Conservation (phyloP, 2,329 filamentous ascomycete genomes). For the Fusarium kyushuense region DNA sequence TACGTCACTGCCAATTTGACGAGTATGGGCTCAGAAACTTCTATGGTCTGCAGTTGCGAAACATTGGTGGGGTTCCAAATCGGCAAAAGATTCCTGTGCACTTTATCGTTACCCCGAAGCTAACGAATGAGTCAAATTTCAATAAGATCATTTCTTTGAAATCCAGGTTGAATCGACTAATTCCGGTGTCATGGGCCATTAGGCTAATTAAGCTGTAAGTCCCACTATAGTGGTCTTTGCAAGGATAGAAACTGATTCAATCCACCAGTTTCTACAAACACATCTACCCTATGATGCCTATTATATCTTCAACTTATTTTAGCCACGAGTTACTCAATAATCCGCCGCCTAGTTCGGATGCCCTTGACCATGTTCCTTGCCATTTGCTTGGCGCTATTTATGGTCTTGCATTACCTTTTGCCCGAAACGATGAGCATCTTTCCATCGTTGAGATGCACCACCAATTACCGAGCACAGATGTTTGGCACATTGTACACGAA, state of each 20-base stretch:
- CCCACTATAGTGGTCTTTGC: accelerated
- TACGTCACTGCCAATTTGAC: neutral
- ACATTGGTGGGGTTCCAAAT: neutral
- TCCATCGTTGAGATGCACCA: neutral
- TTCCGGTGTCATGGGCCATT: neutral
- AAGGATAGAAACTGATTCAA: accelerated
- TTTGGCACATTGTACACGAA: neutral
- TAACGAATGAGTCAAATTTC: neutral
- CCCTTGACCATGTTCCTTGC: neutral
- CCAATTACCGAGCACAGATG: neutral
- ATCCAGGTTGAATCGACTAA: neutral
- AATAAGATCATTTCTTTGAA: neutral
- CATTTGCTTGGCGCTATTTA: neutral
- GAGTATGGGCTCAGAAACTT: neutral
- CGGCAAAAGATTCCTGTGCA: neutral
- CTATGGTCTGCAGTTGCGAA: neutral
- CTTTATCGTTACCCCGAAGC: neutral
- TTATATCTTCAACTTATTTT: neutral
- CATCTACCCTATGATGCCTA: neutral
- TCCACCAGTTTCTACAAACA: neutral
- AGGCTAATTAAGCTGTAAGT: neutral
- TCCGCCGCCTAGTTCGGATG: accelerated
- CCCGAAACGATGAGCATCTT: neutral
- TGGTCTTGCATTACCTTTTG: neutral
- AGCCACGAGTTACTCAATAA: neutral